Percentiles rank a stretch among this genome's conserved stretches.
These are phyloP conservation scores for Chrysophaeum taylorii DNA, from an alignment of 352 stramenopile species.

Conservation along the genomic window DNA sequence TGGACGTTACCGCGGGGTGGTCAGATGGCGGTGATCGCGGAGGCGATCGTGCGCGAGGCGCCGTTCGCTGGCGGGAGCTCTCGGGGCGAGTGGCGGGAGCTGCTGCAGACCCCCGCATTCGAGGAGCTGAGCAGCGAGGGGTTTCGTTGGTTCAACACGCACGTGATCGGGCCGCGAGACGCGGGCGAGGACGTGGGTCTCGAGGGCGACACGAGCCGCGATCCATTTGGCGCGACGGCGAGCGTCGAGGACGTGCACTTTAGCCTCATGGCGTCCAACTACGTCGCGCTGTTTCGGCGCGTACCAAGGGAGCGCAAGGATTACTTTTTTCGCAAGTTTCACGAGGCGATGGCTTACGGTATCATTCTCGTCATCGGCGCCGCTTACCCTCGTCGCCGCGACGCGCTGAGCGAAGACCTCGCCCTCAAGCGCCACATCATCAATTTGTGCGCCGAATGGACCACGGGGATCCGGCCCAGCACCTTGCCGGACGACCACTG, in stretches of 20 bases:
- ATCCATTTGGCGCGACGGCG: no score
- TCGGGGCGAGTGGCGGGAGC: background rate
- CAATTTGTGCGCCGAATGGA: background rate
- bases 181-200: background rate
- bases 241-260: background rate
- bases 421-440: background rate
- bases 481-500: background rate
- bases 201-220: no score
- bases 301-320: background rate
- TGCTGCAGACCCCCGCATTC: background rate
- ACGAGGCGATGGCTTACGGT: background rate
- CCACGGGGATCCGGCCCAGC: background rate
- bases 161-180: background rate
- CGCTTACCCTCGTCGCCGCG: background rate
- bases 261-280: background rate
- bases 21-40: background rate
- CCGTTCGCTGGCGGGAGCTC: background rate
- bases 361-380: background rate
- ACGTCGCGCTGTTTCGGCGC: background rate
- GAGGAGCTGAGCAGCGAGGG: background rate
- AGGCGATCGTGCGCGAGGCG: background rate
- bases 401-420: background rate
- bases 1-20: background rate
- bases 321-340: background rate
- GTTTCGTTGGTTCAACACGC: background rate